Evolutionary conservation across 2,329 filamentous ascomycete species (phyloP).

Genomic region (Fusarium irregulare): DNA sequence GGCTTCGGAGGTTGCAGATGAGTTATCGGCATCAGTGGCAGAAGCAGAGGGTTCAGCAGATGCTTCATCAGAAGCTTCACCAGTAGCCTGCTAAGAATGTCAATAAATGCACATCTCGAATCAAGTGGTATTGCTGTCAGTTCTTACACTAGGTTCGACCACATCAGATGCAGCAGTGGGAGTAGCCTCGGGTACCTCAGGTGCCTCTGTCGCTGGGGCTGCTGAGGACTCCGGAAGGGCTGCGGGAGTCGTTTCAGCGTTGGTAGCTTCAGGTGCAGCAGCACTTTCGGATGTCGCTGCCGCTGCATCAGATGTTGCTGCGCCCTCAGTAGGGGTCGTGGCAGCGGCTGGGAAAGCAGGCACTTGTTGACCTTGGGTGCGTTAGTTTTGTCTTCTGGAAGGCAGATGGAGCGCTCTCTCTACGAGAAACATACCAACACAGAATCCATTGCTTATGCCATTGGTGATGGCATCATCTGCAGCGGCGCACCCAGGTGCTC

Average conservation of each 20-base stretch:
- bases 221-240: constrained; percentile 10
- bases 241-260: constrained; percentile 10
- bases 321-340: constrained; percentile 14
- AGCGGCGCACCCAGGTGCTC: constrained; percentile 40
- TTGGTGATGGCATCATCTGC: constrained; percentile 35
- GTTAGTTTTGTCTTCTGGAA: constrained; percentile 11
- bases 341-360: constrained; percentile 20
- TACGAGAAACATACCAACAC: constrained; percentile 36
- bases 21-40: constrained; percentile 28
- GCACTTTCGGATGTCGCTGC: constrained; percentile 19
- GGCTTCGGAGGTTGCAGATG: constrained; percentile 28
- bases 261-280: constrained; percentile 14
- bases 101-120: not conserved
- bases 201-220: constrained; percentile 5
- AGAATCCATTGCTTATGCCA: constrained; percentile 38
- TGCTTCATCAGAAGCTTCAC: constrained; percentile 25
- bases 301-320: constrained; percentile 11
- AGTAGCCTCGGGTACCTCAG: constrained; percentile 7
- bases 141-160: constrained; percentile 35
- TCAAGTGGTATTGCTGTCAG: not conserved
- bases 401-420: not conserved
- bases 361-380: constrained; percentile 22
- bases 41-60: constrained; percentile 22
- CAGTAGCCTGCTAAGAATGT: constrained; percentile 15
- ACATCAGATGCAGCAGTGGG: constrained; percentile 3